These are phyloP conservation scores for Tuctoria greenei DNA, from an alignment of 176 grass and related monocot genomes.

Conservation along the genomic window DNA sequence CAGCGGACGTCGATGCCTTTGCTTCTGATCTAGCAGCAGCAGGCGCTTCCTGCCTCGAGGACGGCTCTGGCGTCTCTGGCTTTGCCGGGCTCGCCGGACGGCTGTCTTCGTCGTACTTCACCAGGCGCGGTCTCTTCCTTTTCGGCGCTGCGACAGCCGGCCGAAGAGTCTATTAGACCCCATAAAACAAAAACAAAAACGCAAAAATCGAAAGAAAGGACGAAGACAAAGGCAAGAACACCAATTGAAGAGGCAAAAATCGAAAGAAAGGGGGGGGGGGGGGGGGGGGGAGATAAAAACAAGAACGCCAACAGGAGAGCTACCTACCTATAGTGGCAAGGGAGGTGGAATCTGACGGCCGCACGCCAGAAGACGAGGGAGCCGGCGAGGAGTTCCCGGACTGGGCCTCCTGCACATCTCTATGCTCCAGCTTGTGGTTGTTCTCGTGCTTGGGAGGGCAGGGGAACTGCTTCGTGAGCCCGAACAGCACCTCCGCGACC, in stretches of 20 bases:
- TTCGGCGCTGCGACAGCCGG: slow-evolving; percentile 62
- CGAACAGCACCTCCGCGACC: slow-evolving; percentile 95
- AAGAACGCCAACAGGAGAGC: too few species aligned
- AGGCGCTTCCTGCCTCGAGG: slow-evolving; percentile 29
- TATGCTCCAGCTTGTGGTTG: slow-evolving; percentile 61
- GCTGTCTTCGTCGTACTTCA: slow-evolving; percentile 71
- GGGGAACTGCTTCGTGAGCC: slow-evolving; percentile 80
- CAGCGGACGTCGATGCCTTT: slow-evolving; percentile 36
- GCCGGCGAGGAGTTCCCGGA: slow-evolving; percentile 73
- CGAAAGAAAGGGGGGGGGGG: too few species aligned
- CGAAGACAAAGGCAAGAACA: not conserved
- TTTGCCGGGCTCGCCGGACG: slow-evolving; percentile 51
- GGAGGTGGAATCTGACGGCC: slow-evolving; percentile 58
- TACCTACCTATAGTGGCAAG: slow-evolving; percentile 53
- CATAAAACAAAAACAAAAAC: slow-evolving; percentile 9
- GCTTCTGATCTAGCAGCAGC: slow-evolving; percentile 56
- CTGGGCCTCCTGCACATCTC: slow-evolving; percentile 55
- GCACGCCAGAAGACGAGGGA: slow-evolving; percentile 46
- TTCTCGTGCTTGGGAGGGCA: slow-evolving; percentile 56
- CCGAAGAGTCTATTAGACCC: slow-evolving; percentile 4
- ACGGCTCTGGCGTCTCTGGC: slow-evolving; percentile 40
- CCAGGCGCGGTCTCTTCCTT: slow-evolving; percentile 76
- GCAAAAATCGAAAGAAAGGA: too few species aligned
- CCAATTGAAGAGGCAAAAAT: not conserved
- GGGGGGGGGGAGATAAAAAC: too few species aligned